Conservation (phyloP, 148 eudicot genomes). For the Talinum fruticosum region DNA sequence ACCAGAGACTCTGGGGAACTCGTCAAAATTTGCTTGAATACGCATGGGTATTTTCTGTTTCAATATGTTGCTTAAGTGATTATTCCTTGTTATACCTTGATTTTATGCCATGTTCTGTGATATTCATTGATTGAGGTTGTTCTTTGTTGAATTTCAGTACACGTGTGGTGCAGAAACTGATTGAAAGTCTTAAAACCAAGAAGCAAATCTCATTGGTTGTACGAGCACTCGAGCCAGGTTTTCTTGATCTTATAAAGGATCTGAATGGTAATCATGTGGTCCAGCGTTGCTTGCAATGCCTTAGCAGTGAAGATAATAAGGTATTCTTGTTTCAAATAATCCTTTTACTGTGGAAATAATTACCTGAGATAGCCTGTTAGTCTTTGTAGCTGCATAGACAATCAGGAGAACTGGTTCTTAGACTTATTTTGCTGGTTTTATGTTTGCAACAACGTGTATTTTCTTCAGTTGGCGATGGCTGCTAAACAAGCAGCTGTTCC, state of each 20-base stretch:
- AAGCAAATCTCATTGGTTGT: conserved; percentile 47
- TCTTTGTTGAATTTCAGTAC: conserved; percentile 42
- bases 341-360: not conserved
- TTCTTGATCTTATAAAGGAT: conserved; percentile 66
- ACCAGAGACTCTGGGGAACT: conserved; percentile 52
- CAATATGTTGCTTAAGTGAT: conserved; percentile 13
- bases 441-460: not conserved
- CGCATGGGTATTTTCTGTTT: conserved; percentile 52
- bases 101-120: not conserved
- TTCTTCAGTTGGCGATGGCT: not conserved
- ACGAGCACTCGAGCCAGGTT: conserved; percentile 55
- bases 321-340: conserved; percentile 25
- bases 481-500: not conserved
- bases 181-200: conserved; percentile 56
- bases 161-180: conserved; percentile 74
- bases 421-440: not conserved
- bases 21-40: conserved; percentile 46
- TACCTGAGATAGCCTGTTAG: not conserved
- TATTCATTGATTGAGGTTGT: conserved; percentile 7
- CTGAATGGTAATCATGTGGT: conserved; percentile 76
- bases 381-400: not conserved
- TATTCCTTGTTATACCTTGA: not conserved
- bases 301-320: conserved; percentile 59
- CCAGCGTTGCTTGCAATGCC: conserved; percentile 60
- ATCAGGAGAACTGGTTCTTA: not conserved